phyloP scores from a whole-genome alignment of 192 early-diverging fungal species.

The Funneliformis mosseae region DNA sequence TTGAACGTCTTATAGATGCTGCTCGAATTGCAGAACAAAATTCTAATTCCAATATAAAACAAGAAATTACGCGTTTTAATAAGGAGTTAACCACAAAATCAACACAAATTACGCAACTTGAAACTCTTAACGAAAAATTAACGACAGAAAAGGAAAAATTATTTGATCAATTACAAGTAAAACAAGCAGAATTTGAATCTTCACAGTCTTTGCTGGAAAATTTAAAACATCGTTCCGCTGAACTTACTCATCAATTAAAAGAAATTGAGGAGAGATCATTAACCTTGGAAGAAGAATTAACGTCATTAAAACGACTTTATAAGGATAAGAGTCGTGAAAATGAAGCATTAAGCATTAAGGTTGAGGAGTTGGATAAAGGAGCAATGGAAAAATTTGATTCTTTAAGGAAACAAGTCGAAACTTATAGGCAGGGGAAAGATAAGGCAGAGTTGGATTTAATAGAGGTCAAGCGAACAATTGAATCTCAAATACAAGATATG shows the following conservation, averaged over 20 bases:
- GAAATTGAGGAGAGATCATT: slow-evolving; percentile 55
- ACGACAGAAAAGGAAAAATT: slow-evolving; percentile 48
- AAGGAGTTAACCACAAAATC: slow-evolving; percentile 36
- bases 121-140: slow-evolving; percentile 48
- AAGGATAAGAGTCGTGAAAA: slow-evolving; percentile 41
- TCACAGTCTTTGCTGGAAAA: slow-evolving; percentile 60
- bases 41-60: slow-evolving; percentile 35
- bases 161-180: slow-evolving; percentile 61
- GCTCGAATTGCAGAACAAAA: slow-evolving; percentile 38
- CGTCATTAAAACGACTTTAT: slow-evolving; percentile 38
- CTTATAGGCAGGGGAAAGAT: slow-evolving; percentile 32
- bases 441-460: slow-evolving; percentile 40
- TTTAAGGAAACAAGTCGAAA: slow-evolving; percentile 37
- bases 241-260: slow-evolving; percentile 48
- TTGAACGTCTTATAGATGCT: slow-evolving; percentile 39
- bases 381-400: slow-evolving; percentile 42
- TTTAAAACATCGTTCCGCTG: slow-evolving; percentile 55
- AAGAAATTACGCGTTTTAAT: slow-evolving; percentile 30
- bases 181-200: slow-evolving; percentile 62
- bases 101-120: slow-evolving; percentile 43
- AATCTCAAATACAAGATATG: slow-evolving; percentile 16
- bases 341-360: slow-evolving; percentile 45
- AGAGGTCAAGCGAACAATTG: slow-evolving; percentile 31
- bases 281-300: slow-evolving; percentile 57
- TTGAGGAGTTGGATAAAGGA: slow-evolving; percentile 45